Evolutionary conservation across 805 yeast species (phyloP).

Genomic region (Wickerhamomyces queroliae): DNA sequence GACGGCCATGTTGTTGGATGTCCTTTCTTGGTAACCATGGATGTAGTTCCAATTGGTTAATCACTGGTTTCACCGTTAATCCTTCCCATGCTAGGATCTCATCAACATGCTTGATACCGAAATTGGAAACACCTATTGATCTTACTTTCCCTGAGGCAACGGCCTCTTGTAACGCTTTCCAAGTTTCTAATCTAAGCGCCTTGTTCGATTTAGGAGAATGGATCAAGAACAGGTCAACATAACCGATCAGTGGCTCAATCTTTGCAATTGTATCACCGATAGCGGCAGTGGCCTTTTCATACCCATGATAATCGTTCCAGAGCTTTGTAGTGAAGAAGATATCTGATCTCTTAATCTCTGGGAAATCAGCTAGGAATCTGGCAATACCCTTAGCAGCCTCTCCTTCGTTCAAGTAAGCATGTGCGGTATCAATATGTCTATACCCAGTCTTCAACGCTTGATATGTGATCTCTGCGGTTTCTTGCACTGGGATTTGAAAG

Average conservation of each 20-base stretch:
- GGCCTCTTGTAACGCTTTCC: conserved; percentile 69
- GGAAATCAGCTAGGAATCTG: conserved; percentile 41
- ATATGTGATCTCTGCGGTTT: conserved; percentile 36
- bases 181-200: conserved; percentile 48
- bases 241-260: conserved; percentile 44
- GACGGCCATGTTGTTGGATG: conserved; percentile 34
- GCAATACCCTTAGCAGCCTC: conserved; percentile 60
- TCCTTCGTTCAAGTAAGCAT: conserved; percentile 58
- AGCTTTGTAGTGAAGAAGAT: conserved; percentile 69
- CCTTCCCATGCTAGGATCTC: conserved; percentile 53
- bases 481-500: conserved; percentile 41
- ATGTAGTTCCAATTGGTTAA: conserved; percentile 58
- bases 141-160: conserved; percentile 49
- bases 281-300: conserved; percentile 37
- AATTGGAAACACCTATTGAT: conserved; percentile 73
- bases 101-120: conserved; percentile 49
- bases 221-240: conserved; percentile 64
- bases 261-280: conserved; percentile 45
- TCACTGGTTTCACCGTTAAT: conserved; percentile 50
- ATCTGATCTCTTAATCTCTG: conserved; percentile 51
- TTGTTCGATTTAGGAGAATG: conserved; percentile 52
- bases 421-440: conserved; percentile 72
- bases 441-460: conserved; percentile 62
- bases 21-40: conserved; percentile 36
- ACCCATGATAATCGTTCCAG: conserved; percentile 27